Conservation (phyloP, 345 rosid species). For the Gynandropsis gynandra region DNA sequence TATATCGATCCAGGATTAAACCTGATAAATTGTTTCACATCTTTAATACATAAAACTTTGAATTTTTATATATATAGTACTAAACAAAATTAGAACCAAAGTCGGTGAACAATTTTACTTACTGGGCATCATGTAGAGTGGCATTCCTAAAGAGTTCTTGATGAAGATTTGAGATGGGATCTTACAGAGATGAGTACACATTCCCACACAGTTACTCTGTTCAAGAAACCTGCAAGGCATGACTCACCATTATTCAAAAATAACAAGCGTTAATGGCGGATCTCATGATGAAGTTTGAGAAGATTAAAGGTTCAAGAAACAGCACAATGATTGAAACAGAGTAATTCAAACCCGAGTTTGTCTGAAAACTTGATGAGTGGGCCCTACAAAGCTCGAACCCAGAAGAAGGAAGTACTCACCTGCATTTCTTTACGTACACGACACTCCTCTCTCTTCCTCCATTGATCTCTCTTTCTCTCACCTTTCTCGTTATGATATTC, state of each 20-base stretch:
- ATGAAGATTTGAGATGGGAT: slow-evolving; percentile 73
- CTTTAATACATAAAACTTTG: no score
- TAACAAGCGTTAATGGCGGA: neutral
- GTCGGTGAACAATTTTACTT: slow-evolving; percentile 25
- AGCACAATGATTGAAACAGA: slow-evolving; percentile 37
- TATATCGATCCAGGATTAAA: no score
- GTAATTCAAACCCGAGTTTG: slow-evolving; percentile 27
- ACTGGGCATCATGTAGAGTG: slow-evolving; percentile 89
- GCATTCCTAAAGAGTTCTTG: slow-evolving; percentile 71
- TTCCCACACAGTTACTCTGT: slow-evolving; percentile 75
- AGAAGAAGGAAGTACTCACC: slow-evolving; percentile 34
- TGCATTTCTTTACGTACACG: slow-evolving; percentile 83
- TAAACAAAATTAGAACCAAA: no score
- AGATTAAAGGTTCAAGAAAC: slow-evolving; percentile 27
- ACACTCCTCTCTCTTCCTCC: slow-evolving; percentile 76
- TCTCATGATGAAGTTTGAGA: neutral
- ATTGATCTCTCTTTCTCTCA: slow-evolving; percentile 64
- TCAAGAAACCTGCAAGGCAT: slow-evolving; percentile 59
- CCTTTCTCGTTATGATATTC: slow-evolving; percentile 27
- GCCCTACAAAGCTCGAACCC: slow-evolving; percentile 19
- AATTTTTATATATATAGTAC: no score
- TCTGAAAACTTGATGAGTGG: slow-evolving; percentile 32
- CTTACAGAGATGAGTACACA: slow-evolving; percentile 89
- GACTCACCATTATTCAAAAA: no score
- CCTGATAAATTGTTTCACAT: no score